Conservation (phyloP, 306 rosid species). For the Notholithocarpus densiflorus region DNA sequence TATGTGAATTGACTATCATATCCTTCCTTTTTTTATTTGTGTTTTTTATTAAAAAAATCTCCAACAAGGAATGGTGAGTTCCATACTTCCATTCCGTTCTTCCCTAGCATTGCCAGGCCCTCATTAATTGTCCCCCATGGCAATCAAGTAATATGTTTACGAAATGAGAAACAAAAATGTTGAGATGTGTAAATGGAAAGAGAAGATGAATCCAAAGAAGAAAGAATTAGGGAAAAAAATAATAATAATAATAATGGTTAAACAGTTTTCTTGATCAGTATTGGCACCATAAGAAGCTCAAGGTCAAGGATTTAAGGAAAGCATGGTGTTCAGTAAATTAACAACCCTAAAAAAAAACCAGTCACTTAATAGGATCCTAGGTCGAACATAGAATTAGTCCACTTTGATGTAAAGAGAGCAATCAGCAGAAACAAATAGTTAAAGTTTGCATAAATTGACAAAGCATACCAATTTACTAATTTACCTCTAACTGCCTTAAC, state of each 20-base stretch:
- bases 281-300: background rate
- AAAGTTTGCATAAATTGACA: background rate
- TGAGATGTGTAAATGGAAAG: background rate
- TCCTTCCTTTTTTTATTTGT: too few species aligned
- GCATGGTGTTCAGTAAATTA: background rate
- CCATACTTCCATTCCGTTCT: too few species aligned
- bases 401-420: background rate
- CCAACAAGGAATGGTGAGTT: too few species aligned
- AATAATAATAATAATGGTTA: background rate
- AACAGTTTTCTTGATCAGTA: background rate
- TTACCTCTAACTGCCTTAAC: constrained; percentile 88
- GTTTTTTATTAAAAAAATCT: too few species aligned
- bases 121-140: background rate
- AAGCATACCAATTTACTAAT: background rate
- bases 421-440: background rate
- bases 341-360: background rate
- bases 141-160: background rate
- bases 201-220: background rate
- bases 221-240: background rate
- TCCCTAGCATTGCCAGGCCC: background rate
- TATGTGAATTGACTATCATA: too few species aligned
- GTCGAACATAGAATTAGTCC: background rate
- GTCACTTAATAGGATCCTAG: background rate
- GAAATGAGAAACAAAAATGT: background rate
- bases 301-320: background rate